Evolutionary conservation across 257 asterid genomes (phyloP), one percentile per base, ranked within the genome.

Genomic region (Hygrophila difformis): DNA sequence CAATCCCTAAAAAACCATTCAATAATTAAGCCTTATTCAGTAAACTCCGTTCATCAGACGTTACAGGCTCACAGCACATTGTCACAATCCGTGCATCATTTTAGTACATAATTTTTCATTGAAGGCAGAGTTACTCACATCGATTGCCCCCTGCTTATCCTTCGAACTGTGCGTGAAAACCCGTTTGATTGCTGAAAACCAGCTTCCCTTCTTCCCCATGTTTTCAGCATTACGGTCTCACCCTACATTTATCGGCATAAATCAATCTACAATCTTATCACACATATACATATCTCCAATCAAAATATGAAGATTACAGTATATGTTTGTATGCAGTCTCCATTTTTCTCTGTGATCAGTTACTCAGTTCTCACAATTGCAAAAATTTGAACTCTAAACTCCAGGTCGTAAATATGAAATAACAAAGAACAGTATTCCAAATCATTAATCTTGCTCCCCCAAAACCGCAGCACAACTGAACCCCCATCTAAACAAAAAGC

Each of bases 181-280:
- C 79, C 69, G 71, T 64, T 78, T 91, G 80, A 91, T 86, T 58
- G 93, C 93, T 64, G 95, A 82, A 78, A 78, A 66, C 96, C 94
- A 91, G 77, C 87, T 78, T 61, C 96, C 92, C 81, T 74, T 86
- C 86, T 83, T 82, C 66, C 96, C 99, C 99, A 91, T 91, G 28
- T 44, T 72, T 61, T 66, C 55, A 76, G 92, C 96, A 89, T 79
- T 76, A 83, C 86, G 74, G 10, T 73, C 56, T 53, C 79, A 53
- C 66, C 87, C 80, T 61, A 53, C 17, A 69, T 12, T 33, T 5
- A 33, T 6, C 8, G 12, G 10, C 6, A 33, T 26, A 26, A 26
- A 26, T 3, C 31, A n/a, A n/a, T n/a, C n/a, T n/a, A n/a, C 31
- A 8, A 26, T 26, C 4, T 3, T 8, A 26, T 26, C 31, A 26